Conservation (phyloP, 2,329 filamentous ascomycete genomes). For the Claviceps sp. region DNA sequence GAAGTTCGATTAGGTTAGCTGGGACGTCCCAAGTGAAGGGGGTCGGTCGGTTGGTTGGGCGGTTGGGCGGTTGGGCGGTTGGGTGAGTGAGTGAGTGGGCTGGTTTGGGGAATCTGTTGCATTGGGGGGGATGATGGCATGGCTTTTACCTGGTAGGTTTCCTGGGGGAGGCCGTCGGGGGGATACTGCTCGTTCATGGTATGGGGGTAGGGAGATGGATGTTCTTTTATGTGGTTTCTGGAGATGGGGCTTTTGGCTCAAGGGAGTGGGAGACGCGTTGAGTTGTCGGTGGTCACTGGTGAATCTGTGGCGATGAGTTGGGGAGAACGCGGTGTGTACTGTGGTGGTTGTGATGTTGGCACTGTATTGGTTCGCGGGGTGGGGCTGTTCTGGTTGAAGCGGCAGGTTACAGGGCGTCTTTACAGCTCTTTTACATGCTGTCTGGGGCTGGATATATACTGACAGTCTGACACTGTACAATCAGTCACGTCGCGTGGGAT, state of each 20-base stretch:
- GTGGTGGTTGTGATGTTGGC: background rate
- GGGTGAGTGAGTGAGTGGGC: background rate
- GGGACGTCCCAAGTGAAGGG: background rate
- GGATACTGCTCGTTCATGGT: conserved; percentile 13
- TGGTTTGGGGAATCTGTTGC: background rate
- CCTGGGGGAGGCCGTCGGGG: conserved; percentile 18
- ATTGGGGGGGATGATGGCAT: background rate
- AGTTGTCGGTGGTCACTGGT: background rate
- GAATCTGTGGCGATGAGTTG: no score
- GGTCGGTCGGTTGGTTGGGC: background rate
- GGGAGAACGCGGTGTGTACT: background rate
- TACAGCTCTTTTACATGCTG: background rate
- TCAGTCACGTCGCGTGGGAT: no score
- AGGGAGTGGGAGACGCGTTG: background rate
- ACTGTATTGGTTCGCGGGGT: background rate
- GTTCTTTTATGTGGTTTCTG: background rate
- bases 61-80: background rate
- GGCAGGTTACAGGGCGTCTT: background rate
- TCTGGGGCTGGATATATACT: no score
- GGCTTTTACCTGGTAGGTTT: conserved; percentile 30
- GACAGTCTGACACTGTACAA: no score
- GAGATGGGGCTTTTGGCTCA: no score
- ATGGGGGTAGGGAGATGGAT: background rate
- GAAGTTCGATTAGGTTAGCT: no score
- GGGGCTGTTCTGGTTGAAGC: background rate